Base-by-base conservation (phyloP, 306 rosid genomes). In the Cajanus cajan region DNA sequence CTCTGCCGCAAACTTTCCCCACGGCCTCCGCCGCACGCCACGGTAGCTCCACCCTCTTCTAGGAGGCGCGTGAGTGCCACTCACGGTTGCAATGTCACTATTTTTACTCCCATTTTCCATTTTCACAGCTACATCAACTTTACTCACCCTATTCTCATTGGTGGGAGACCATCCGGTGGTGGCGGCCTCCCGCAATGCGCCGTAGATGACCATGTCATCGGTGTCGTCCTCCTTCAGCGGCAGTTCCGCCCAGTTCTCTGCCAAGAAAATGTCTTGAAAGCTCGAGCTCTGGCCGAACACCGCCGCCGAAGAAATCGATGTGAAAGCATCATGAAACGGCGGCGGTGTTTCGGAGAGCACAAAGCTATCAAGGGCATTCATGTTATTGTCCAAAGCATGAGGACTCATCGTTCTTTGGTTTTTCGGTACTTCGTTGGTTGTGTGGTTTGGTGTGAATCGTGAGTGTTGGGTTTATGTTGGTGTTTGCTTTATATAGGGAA, bases 1-100 rank as follows among this genome's bases (percentile, higher is more conserved):
- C 84, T 89, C 90, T 0, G 91, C 93, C 1, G 87, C 93, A 19
- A 82, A 89, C 24, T 82, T 87, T 0, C 91, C 93, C 90, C 93
- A 87, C 0, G 90, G 93, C 73, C 93, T 82, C 74, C 86, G 52
- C 66, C 90, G 68, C 16, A 89, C 93, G 2, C 93, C 93, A 6
- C 86, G 78, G 40, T 64, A 89, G 0, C 67, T 71, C 41, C 50
- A 22, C 61, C 25, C 75, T 0, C 5, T 55, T 37, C 0, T 15
- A 0, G n/a, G 33, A 10, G 40, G 78, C 19, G 10, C 73, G 62
- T 64, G 80, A 34, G 0, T 5, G 0, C 7, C 78, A 64, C 69
- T n/a, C 14, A 21, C 78, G 16, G 6, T 65, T 5, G 0, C 7
- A 2, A 5, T 51, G 12, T 5, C 21, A 8, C 36, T 41, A 0